These are phyloP conservation scores for Epichloe glyceriae DNA, from an alignment of 2,329 filamentous ascomycete species.

Conservation along the genomic window DNA sequence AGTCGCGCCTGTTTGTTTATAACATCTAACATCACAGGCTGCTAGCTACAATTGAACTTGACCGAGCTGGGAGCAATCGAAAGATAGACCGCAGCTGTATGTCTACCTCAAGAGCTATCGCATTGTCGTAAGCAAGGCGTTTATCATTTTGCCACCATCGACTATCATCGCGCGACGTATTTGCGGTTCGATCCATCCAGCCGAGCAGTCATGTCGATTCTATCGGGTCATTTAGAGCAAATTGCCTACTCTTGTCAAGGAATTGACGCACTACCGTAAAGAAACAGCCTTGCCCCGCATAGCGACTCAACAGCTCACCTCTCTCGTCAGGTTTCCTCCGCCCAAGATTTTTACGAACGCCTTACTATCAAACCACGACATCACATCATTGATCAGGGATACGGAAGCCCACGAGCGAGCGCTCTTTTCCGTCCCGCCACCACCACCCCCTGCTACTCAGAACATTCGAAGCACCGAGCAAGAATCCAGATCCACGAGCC, in stretches of 20 bases:
- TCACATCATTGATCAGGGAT: conserved; percentile 87
- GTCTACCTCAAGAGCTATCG: not conserved
- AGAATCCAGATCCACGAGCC: conserved; percentile 25
- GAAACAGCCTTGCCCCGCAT: not conserved
- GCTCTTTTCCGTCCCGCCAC: conserved; percentile 79
- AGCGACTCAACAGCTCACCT: not conserved
- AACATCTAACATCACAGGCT: not conserved
- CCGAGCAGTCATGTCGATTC: conserved; percentile 47
- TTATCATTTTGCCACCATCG: not conserved
- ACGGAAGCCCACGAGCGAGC: conserved; percentile 91
- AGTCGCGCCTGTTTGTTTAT: not conserved
- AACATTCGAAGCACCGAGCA: conserved; percentile 23
- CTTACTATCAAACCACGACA: conserved; percentile 76
- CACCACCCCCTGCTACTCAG: conserved; percentile 41
- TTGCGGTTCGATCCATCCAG: not conserved
- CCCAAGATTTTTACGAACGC: conserved; percentile 96
- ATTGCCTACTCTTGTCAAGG: conserved; percentile 64
- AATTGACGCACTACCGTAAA: conserved; percentile 60
- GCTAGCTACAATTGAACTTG: too few relatives aligned
- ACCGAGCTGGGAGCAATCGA: too few relatives aligned
- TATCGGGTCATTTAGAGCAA: conserved; percentile 62
- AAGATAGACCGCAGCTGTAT: too few relatives aligned
- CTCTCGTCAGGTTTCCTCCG: conserved; percentile 55
- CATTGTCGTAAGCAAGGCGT: not conserved
- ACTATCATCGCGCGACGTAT: not conserved